Evolutionary conservation across 352 stramenopile genomes (phyloP), one percentile per base, ranked within the genome.

Genomic region (Phytopythium litorale): DNA sequence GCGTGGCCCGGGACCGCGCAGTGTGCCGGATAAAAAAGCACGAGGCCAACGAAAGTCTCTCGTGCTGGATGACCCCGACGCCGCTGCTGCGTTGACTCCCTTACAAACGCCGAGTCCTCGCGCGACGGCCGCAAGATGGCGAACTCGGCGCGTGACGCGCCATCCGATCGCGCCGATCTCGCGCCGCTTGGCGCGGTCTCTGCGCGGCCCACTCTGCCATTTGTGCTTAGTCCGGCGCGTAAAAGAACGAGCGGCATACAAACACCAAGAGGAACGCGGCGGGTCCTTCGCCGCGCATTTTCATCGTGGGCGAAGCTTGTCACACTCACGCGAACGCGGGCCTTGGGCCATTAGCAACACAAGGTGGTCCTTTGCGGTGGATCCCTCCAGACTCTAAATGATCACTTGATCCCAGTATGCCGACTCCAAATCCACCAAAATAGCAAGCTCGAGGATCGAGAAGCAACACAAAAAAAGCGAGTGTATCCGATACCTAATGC

Each of bases 401-500:
- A 45, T 45, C 38, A 48, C 42, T 48, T 48, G 42, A 7, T 23
- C 23, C 18, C 42, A 48, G 42, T 48, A 48, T 48, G 42, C 1
- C 16, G 42, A 4, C 18, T 0, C 16, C 18, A 21, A 23, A 23
- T 48, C 16, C 42, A 23, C n/a, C 43, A 30, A 30, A 28, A 32
- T 32, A 32, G 28, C 28, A 32, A 32, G 28, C 28, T 7, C 28
- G 3, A 32, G 28, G 28, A 32, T 32, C 28, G 28, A 32, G 28
- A 32, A n/a, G 28, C n/a, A 28, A 50, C 15, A n/a, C 7, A 45
- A 18, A 45, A 57, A 57, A 43, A 33, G 13, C 19, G 30, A 45
- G n/a, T 57, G 51, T 45, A 57, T 57, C 51, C 51, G 19, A 57
- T 51, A 57, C 30, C 51, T 57, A 57, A 57, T 57, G 51, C 32